Evolutionary conservation across 2,329 filamentous ascomycete genomes (phyloP).

Genomic region (Aspergillus sojae): DNA sequence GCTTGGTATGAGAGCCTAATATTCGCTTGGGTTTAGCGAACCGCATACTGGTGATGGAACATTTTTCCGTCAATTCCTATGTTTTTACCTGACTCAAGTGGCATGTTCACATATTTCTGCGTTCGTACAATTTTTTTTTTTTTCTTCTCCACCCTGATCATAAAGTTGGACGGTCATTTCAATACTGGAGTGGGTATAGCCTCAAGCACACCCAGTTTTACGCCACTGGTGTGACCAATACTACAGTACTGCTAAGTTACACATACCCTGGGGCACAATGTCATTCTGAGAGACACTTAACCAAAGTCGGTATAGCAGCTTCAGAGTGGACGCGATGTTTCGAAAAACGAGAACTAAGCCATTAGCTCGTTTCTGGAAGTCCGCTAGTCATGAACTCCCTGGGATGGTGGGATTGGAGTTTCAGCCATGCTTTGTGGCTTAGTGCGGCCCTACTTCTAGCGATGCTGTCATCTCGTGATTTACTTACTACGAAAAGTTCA

Average conservation of each 20-base stretch:
- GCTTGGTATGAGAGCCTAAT: neutral
- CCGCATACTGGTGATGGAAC: constrained; percentile 11
- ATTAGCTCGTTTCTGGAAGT: constrained; percentile 25
- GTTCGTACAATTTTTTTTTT: neutral
- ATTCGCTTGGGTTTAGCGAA: neutral
- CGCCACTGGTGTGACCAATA: neutral
- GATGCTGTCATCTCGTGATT: neutral
- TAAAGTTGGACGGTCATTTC: constrained; percentile 9
- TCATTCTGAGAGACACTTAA: constrained; percentile 2
- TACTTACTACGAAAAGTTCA: neutral
- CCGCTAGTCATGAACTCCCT: constrained; percentile 15
- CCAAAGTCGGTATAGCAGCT: neutral
- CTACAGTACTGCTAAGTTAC: neutral
- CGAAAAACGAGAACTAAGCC: constrained; percentile 3
- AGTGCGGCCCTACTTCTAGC: neutral
- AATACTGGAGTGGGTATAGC: neutral
- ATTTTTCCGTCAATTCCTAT: constrained; percentile 12
- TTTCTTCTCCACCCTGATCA: neutral
- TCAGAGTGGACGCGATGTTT: neutral
- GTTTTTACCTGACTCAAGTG: neutral
- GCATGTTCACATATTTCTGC: constrained; percentile 2
- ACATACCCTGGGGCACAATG: neutral
- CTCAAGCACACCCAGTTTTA: neutral
- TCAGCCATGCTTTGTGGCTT: constrained; percentile 20
- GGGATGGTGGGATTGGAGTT: constrained; percentile 12